Evolutionary conservation across 805 yeast genomes (phyloP).

Genomic region (Pichia manshurica): DNA sequence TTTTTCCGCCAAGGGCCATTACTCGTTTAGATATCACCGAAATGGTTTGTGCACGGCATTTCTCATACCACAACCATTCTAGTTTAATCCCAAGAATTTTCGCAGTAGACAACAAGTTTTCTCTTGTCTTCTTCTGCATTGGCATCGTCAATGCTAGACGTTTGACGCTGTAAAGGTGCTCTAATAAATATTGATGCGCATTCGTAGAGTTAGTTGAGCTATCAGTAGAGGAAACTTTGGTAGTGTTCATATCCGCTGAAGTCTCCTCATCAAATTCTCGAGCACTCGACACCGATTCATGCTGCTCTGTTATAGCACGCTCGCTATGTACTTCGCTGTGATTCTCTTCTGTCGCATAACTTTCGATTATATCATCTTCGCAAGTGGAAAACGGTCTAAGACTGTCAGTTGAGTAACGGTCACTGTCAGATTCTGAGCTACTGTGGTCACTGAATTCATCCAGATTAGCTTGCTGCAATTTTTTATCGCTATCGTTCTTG

Average conservation of each 20-base stretch:
- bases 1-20: too few species aligned
- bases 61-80: constrained; percentile 54
- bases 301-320: too few species aligned
- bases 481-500: neutral
- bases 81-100: constrained; percentile 45
- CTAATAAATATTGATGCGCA: constrained; percentile 29
- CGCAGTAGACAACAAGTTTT: constrained; percentile 38
- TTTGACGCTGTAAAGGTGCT: constrained; percentile 31
- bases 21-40: constrained; percentile 15
- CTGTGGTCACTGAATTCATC: neutral
- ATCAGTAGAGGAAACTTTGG: neutral
- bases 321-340: too few species aligned
- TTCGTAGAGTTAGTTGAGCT: neutral
- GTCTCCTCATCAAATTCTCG: neutral
- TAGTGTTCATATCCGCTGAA: neutral
- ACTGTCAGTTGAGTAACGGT: neutral
- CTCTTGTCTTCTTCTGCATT: constrained; percentile 46
- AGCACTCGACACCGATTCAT: too few species aligned
- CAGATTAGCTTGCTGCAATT: neutral
- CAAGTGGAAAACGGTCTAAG: neutral
- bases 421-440: neutral
- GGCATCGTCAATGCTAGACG: constrained; percentile 49
- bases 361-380: neutral
- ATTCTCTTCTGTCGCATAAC: neutral
- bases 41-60: constrained; percentile 32